Evolutionary conservation across 345 rosid species (phyloP), one percentile per base, ranked within the genome.

Genomic region (Adansonia digitata): DNA sequence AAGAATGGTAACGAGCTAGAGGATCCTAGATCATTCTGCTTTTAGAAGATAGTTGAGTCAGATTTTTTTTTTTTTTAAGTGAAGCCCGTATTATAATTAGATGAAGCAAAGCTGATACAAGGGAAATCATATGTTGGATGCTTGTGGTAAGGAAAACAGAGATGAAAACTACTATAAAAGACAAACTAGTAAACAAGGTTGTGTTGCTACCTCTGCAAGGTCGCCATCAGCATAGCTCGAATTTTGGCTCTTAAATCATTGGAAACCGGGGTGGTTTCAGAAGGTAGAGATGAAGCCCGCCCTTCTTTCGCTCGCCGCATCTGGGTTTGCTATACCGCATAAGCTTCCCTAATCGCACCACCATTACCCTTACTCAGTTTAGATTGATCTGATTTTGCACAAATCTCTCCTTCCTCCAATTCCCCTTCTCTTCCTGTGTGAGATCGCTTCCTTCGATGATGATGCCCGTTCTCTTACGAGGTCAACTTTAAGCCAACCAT

Each of bases 201-300:
- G 55, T 48, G 17, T 3, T 17, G 55, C 55, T 49, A 5, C 3
- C 26, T 52, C 26, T 52, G 7, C n/a, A 52, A n/a, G 57, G 57
- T 52, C 57, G 57, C 57, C 57, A 52, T 20, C 57, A 52, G 57
- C 57, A 52, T 52, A 5, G 57, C 57, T 52, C 57, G 57, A 12
- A 52, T 52, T 52, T 52, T 52, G 24, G 57, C 98, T 81, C 98
- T 85, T 70, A 94, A 87, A n/a, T 93, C 98, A 65, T 90, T 86
- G 4, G 95, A 80, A 48, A 92, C 87, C 31, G 87, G 82, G 55
- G 86, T 57, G 37, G 85, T 64, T 39, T 86, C 85, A 5, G 81
- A 61, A 1, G 86, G 85, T 40, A 75, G 81, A 37, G 86, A 80
- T 24, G 80, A 48, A 17, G 79, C 76, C 59, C 78, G 78, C 12